Base-by-base conservation (phyloP, 2,329 filamentous ascomycete species). In the Cryphonectria nitschkei region DNA sequence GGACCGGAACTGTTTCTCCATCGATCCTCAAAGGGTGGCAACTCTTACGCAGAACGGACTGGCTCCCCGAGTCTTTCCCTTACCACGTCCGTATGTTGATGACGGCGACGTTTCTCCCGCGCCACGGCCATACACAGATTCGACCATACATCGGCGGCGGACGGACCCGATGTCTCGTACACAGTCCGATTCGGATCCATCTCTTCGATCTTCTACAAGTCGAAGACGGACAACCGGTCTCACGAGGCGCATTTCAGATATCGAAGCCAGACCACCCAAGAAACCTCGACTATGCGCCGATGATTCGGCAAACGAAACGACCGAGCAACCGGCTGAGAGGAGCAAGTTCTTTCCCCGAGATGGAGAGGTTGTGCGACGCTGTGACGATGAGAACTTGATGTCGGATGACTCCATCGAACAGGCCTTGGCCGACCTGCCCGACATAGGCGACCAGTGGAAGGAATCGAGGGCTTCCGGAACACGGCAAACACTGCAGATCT, bases 351-450 rank as follows among this genome's bases (percentile, higher is more conserved):
- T 89, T 74, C 74, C 84, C 2, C 61, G 74, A 7, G 76, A 70
- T 4, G 70, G 74, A 8, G 79, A 78, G 65, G 74, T 74, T 11
- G 16, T 65, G 61, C 37, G 50, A 29, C 39, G 58, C 26, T 46
- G 46, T 43, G 58, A 54, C 14, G 84, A 86, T 14, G 78, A 78
- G 1, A 82, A 84, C 69, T 74, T 88, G 26, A 81, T 87, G 75
- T 89, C 87, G 0, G 87, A 89, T 72, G 86, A 88, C 72, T 88
- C 87, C 0, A 80, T 89, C 56, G 86, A 89, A 39, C 87, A 88
- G 70, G 86, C 83, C 0, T 79, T 89, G 29, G 78, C 81, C 37
- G 82, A 81, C 29, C 76, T 90, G 14, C 86, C 87, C 0, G 87
- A 89, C 62, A 77, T 85, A 54, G 83, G 83, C n/a, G 81, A 67